Percentiles rank a stretch among this genome's conserved stretches.
Evolutionary conservation across 176 grass and related monocot species (phyloP).

Genomic region (Triticum timopheevii): DNA sequence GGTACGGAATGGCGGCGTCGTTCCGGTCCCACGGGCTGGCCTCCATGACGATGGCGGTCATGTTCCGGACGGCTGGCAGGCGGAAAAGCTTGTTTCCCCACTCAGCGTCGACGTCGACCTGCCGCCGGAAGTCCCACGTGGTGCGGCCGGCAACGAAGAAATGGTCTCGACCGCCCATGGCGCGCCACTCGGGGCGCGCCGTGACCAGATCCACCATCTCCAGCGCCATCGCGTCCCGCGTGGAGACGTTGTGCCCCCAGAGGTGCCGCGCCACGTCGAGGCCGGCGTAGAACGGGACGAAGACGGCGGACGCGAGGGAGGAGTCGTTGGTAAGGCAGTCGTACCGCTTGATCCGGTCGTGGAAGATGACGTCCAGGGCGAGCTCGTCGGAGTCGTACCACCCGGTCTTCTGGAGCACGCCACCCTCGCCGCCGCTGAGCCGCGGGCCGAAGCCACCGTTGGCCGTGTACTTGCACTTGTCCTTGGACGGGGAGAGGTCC

Average conservation of each 20-base stretch:
- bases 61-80: constrained; percentile 61
- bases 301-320: constrained; percentile 59
- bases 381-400: constrained; percentile 78
- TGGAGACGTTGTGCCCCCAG: constrained; percentile 45
- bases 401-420: constrained; percentile 57
- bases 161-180: constrained; percentile 70
- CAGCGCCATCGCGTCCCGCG: constrained; percentile 50
- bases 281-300: constrained; percentile 82
- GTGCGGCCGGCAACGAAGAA: constrained; percentile 72
- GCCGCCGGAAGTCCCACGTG: constrained; percentile 79
- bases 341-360: constrained; percentile 70
- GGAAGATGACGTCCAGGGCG: constrained; percentile 78
- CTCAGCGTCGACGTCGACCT: constrained; percentile 14
- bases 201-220: constrained; percentile 36
- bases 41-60: constrained; percentile 74
- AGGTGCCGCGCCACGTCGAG: constrained; percentile 67
- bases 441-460: constrained; percentile 75
- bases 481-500: constrained; percentile 50
- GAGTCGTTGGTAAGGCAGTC: constrained; percentile 88
- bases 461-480: constrained; percentile 70
- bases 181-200: constrained; percentile 55
- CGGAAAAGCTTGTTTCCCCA: constrained; percentile 72
- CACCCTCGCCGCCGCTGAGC: constrained; percentile 23
- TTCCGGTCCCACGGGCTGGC: constrained; percentile 70
- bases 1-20: constrained; percentile 70